Conservation (phyloP, 441 rosid genomes). For the Jatropha multifida region DNA sequence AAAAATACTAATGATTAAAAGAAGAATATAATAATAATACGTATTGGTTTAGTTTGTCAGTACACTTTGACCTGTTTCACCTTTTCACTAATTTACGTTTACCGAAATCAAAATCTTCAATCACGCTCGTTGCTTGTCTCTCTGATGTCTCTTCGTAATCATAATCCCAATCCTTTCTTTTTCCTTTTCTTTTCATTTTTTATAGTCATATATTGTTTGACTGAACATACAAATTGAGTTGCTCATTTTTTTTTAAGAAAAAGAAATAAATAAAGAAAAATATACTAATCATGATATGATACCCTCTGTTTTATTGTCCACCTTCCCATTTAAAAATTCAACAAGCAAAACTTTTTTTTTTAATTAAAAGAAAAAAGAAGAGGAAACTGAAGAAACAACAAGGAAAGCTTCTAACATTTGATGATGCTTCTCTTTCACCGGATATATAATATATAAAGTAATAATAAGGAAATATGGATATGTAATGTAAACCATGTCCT, state of each 20-base stretch:
- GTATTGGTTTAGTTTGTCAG: background rate
- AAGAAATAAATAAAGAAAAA: background rate
- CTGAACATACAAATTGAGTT: background rate
- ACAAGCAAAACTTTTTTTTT: background rate
- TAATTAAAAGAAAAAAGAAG: background rate
- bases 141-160: conserved; percentile 13
- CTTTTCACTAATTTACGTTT: conserved; percentile 26
- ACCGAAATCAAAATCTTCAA: conserved; percentile 15
- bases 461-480: background rate
- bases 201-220: conserved; percentile 11
- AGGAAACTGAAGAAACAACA: conserved; percentile 31
- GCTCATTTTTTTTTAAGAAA: no score
- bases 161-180: background rate
- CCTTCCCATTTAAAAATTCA: background rate
- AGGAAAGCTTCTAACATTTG: conserved; percentile 25
- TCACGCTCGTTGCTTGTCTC: conserved; percentile 24
- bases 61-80: conserved; percentile 10
- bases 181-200: background rate
- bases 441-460: conserved; percentile 11
- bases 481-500: conserved; percentile 39
- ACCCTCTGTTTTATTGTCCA: conserved; percentile 37
- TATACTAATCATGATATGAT: background rate
- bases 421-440: conserved; percentile 37
- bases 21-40: background rate
- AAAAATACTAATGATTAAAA: background rate